A percentile compares a stretch with the other conserved stretches of the same genome.
phyloP scores from a whole-genome alignment of 169 alveolate species.

The Haemoproteus tartakovskyi region DNA sequence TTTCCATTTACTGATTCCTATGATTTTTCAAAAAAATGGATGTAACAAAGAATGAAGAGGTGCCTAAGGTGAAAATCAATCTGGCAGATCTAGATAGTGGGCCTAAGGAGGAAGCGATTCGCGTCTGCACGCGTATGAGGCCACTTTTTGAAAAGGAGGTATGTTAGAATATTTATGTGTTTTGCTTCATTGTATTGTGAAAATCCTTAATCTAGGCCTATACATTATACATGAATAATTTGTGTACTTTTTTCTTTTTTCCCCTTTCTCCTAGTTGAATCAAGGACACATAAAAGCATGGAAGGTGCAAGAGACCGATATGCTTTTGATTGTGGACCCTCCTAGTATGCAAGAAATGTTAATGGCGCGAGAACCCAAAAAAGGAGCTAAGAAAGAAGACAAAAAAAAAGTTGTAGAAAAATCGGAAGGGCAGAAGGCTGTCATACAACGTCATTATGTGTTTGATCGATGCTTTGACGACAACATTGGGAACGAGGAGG shows the following conservation, averaged over 20 bases:
- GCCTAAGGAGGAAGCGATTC: constrained; percentile 73
- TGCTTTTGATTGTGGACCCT: constrained; percentile 77
- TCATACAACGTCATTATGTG: constrained; percentile 72
- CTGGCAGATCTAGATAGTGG: constrained; percentile 56
- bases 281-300: constrained; percentile 77
- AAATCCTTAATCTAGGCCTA: too few relatives aligned
- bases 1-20: too few relatives aligned
- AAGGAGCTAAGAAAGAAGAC: constrained; percentile 63
- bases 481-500: constrained; percentile 75
- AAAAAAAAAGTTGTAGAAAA: constrained; percentile 67
- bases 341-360: constrained; percentile 72
- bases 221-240: too few relatives aligned
- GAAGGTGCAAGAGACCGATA: constrained; percentile 69
- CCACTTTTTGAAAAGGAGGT: constrained; percentile 80
- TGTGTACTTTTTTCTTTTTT: not conserved
- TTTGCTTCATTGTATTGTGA: too few relatives aligned
- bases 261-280: constrained; percentile 55
- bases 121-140: constrained; percentile 79
- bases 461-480: constrained; percentile 80
- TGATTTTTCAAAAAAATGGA: constrained; percentile 56
- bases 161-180: not conserved
- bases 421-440: constrained; percentile 77
- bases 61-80: constrained; percentile 23
- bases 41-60: constrained; percentile 42
- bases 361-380: constrained; percentile 65